Evolutionary conservation across 208 protist genomes (phyloP), one percentile per base, ranked within the genome.

Genomic region (Borovskyia barvae): DNA sequence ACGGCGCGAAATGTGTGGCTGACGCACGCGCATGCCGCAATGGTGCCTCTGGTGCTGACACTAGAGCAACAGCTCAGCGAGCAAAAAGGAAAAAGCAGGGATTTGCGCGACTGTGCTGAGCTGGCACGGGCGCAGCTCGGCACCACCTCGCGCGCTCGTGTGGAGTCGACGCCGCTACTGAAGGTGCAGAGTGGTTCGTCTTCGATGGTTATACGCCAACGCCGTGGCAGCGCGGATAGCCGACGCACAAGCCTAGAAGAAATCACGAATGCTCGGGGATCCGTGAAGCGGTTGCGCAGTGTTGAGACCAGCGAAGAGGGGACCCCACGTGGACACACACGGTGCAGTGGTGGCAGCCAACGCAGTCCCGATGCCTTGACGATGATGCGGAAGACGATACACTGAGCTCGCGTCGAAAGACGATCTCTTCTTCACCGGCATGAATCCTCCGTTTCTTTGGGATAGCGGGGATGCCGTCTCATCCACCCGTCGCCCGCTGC

Each of bases 111-210:
- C 22, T 79, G 75, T 22, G 77, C 85, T 41, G 45, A 72, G 59
- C 37, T 75, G 19, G 83, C 82, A 9, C 69, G 82, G 60, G 65
- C 65, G 36, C 68, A 75, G 12, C 71, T 89, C 12, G 52, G 48
- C 12, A 40, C 50, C 4, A 68, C 45, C 9, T 24, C 30, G 48
- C 54, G 29, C 5, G 29, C 12, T n/a, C 26, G n/a, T n/a, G n/a
- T n/a, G n/a, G n/a, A n/a, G n/a, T 11, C 51, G 37, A 20, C 51
- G 37, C 20, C 5, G 9, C 14, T 25, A 45, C 1, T n/a, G 14
- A 24, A 14, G 4, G 9, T 1, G 22, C 29, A 37, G 24, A 2
- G 20, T 7, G 40, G 36, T 1, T 37, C 50, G 14, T 37, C 30
- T 2, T 26, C 45, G 9, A 41, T 45, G 32, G 9, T 17, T 11